phyloP scores from a whole-genome alignment of 2,329 filamentous ascomycete species.

The Ambrosiella cleistominuta region DNA sequence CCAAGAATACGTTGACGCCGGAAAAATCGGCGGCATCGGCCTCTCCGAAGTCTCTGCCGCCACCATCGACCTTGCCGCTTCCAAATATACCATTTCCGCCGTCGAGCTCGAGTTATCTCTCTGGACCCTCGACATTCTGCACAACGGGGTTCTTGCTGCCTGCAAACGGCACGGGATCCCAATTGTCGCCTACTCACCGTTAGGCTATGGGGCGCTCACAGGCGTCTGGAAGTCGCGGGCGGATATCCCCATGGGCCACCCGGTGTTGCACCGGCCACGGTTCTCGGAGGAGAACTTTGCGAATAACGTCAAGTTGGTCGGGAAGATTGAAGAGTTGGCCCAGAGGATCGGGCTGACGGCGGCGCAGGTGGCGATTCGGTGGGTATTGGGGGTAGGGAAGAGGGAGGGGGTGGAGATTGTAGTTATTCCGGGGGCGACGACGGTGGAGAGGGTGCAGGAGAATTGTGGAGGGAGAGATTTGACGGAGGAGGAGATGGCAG shows the following conservation, averaged over 20 bases:
- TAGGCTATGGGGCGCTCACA: slow-evolving; percentile 42
- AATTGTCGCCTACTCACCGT: slow-evolving; percentile 54
- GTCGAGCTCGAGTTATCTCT: slow-evolving; percentile 38
- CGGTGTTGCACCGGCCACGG: slow-evolving; percentile 31
- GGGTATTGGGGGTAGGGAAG: slow-evolving; percentile 34
- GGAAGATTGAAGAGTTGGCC: slow-evolving; percentile 39
- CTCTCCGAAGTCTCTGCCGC: slow-evolving; percentile 33
- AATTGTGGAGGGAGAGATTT: slow-evolving; percentile 36
- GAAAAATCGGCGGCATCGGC: slow-evolving; percentile 32
- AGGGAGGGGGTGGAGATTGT: slow-evolving; percentile 40
- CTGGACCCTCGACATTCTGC: slow-evolving; percentile 29
- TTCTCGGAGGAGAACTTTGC: slow-evolving; percentile 47
- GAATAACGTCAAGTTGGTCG: slow-evolving; percentile 44
- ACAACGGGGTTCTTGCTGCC: slow-evolving; percentile 33
- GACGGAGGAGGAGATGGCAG: slow-evolving; percentile 30
- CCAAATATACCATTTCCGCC: slow-evolving; percentile 26
- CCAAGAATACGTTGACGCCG: slow-evolving; percentile 32
- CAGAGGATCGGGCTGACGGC: slow-evolving; percentile 40
- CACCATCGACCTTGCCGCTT: slow-evolving; percentile 31
- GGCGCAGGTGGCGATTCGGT: slow-evolving; percentile 49
- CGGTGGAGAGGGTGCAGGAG: slow-evolving; percentile 37
- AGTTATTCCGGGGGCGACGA: slow-evolving; percentile 49
- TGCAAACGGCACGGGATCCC: slow-evolving; percentile 50
- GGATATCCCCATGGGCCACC: slow-evolving; percentile 38
- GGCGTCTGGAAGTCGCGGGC: slow-evolving; percentile 33